phyloP scores from a whole-genome alignment of 2,329 filamentous ascomycete genomes.

The Penicillium sp. region DNA sequence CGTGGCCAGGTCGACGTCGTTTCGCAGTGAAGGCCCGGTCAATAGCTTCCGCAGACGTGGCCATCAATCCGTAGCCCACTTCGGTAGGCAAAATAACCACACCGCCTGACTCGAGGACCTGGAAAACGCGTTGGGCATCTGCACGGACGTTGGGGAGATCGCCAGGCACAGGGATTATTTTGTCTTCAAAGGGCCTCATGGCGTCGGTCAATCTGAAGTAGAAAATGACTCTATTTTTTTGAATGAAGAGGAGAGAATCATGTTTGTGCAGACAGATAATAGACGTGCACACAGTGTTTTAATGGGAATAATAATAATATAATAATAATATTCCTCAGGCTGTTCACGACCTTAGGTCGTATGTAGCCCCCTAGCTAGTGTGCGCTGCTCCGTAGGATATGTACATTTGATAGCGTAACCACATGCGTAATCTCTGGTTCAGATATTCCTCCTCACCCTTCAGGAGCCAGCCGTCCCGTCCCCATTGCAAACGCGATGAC shows the following conservation, averaged over 20 bases:
- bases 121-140: slow-evolving; percentile 9
- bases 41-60: slow-evolving; percentile 14
- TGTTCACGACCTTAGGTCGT: neutral
- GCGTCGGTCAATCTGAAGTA: too few relatives aligned
- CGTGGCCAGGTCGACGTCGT: slow-evolving; percentile 18
- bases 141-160: slow-evolving; percentile 1
- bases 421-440: too few relatives aligned
- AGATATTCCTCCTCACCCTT: neutral
- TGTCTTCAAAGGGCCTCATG: slow-evolving; percentile 3
- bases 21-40: slow-evolving; percentile 24
- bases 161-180: slow-evolving; percentile 17
- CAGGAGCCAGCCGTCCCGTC: neutral
- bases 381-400: neutral
- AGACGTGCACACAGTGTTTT: too few relatives aligned
- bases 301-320: too few relatives aligned
- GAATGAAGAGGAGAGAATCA: too few relatives aligned
- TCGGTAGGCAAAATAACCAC: slow-evolving; percentile 24
- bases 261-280: too few relatives aligned
- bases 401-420: too few relatives aligned
- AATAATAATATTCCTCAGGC: neutral
- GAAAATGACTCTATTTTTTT: too few relatives aligned
- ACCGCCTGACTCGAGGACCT: slow-evolving; percentile 18
- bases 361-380: slow-evolving; percentile 1
- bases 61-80: slow-evolving; percentile 26
- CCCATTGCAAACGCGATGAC: neutral